Base-by-base conservation (phyloP, 176 grass and related monocot species). In the Bromus sterilis region DNA sequence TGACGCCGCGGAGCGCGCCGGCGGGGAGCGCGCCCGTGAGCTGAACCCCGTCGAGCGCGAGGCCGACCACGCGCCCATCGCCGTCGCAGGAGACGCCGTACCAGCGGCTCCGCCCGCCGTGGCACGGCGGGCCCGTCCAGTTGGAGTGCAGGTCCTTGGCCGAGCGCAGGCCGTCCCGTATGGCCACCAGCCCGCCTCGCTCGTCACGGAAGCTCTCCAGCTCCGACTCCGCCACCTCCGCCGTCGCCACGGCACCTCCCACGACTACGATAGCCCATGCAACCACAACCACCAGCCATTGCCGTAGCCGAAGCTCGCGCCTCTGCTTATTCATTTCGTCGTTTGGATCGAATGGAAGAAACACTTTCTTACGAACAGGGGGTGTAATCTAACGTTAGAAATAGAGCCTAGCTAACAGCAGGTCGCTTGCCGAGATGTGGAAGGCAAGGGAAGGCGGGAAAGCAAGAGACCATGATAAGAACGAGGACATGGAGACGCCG, bases 41-140 rank as follows among this genome's bases (percentile, higher is more conserved):
- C 84, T 93, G 93, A 31, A 86, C 83, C 28, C 80, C 87, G 55
- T 89, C 76, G 34, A 99, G 96, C 11, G 66, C 18, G 20, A 99
- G 65, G 16, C 71, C 69, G 6, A 86, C 80, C 1, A 99, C 96
- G 21, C 86, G 90, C 6, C 88, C 94, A 37, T 89, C 82, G 66
- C 58, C 79, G 37, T 88, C 86, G 84, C 96, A 99, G 5, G 33
- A 57, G 59, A 99, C 85, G 66, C 93, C 96, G 29, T 64, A 78
- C 96, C 96, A 99, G 37, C 91, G 77, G 89, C 89, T 99, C 14
- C 73, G 82, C 24, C 2, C 80, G 14, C 63, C 72, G 87, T 95
- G 66, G 89, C 96, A 99, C 11, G 96, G 91, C 2, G 91, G 96
- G 0, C 93, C 96, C 15, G 96, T 99, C 96, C 96, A 99, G 82